A percentile compares a stretch with the other conserved stretches of the same genome.
Evolutionary conservation across 768 basidiomycete species (phyloP).

Genomic region (Hericium rajendrae): DNA sequence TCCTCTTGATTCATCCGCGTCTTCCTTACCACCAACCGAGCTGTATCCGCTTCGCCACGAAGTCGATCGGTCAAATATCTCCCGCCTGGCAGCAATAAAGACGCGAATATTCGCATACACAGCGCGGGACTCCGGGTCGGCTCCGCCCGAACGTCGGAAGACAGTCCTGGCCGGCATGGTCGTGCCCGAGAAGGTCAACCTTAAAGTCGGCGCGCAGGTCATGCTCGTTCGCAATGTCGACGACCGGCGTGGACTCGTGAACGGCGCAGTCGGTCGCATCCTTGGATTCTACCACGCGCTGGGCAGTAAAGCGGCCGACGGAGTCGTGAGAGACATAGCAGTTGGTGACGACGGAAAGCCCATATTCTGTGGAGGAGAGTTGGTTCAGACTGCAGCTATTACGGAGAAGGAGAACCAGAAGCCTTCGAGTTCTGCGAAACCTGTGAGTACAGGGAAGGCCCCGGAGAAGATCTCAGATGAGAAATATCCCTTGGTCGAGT

Average conservation of each 20-base stretch:
- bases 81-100: slow-evolving; percentile 40
- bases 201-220: slow-evolving; percentile 55
- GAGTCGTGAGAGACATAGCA: slow-evolving; percentile 26
- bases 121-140: slow-evolving; percentile 42
- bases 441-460: neutral
- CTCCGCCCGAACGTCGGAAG: slow-evolving; percentile 32
- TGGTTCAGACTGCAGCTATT: neutral
- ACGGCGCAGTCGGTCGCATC: slow-evolving; percentile 57
- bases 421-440: neutral
- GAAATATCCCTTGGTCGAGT: slow-evolving; percentile 37
- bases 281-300: slow-evolving; percentile 37
- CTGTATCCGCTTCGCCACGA: slow-evolving; percentile 59
- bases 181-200: slow-evolving; percentile 41
- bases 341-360: slow-evolving; percentile 24
- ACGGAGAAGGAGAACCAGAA: slow-evolving; percentile 27
- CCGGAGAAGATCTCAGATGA: slow-evolving; percentile 25
- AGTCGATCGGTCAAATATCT: slow-evolving; percentile 54
- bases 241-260: slow-evolving; percentile 43
- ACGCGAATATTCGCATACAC: slow-evolving; percentile 32
- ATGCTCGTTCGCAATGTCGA: slow-evolving; percentile 68
- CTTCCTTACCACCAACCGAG: slow-evolving; percentile 34
- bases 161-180: slow-evolving; percentile 55
- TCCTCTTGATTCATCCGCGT: slow-evolving; percentile 18
- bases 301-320: slow-evolving; percentile 20
- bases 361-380: slow-evolving; percentile 5